phyloP scores from a whole-genome alignment of 192 early-diverging fungal genomes.

The Coemansia sp. region DNA sequence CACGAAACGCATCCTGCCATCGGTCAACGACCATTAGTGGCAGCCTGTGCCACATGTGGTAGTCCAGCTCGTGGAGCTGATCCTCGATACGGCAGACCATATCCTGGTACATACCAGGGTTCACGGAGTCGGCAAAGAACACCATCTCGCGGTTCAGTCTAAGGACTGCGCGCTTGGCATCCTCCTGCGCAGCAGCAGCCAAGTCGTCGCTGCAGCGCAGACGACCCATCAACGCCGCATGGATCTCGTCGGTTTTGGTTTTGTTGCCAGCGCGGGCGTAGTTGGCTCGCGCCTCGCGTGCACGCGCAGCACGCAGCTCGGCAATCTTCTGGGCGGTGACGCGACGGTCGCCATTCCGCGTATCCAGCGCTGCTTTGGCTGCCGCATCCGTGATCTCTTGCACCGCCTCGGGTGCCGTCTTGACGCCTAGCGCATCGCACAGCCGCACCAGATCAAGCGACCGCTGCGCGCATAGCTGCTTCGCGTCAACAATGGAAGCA shows the following conservation, averaged over 20 bases:
- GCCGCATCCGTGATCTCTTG: constrained; percentile 21
- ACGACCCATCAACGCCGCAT: constrained; percentile 14
- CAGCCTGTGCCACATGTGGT: constrained; percentile 35
- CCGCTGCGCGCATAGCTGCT: constrained; percentile 32
- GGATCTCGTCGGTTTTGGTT: constrained; percentile 8
- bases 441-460: constrained; percentile 37
- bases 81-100: constrained; percentile 23
- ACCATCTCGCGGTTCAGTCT: constrained; percentile 22
- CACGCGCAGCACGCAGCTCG: constrained; percentile 30
- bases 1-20: constrained; percentile 25
- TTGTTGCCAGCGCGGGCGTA: constrained; percentile 9
- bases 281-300: constrained; percentile 35
- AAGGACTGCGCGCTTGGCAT: constrained; percentile 10
- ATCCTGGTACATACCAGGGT: constrained; percentile 14
- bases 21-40: constrained; percentile 43
- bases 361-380: constrained; percentile 1
- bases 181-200: neutral
- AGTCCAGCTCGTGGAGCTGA: constrained; percentile 30
- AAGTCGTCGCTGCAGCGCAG: constrained; percentile 29
- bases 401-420: neutral
- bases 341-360: neutral
- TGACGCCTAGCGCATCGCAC: constrained; percentile 18
- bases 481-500: neutral
- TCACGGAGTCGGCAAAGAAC: constrained; percentile 37
- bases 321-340: neutral